phyloP scores from a whole-genome alignment of 108 stramenopile species.

The Nannochloropsis granulata region DNA sequence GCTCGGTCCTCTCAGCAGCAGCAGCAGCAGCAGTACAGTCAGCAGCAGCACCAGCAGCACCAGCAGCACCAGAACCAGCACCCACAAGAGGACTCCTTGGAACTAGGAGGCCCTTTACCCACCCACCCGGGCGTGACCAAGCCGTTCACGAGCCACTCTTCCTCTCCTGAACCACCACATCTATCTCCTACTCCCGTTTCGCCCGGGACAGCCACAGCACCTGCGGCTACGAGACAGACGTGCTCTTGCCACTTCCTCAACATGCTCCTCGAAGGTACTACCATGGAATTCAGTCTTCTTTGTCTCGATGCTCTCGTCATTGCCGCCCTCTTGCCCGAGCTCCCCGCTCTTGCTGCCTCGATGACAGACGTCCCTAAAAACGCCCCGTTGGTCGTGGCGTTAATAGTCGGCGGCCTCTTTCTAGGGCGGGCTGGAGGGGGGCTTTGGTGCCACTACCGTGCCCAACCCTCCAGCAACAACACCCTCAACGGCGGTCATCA shows the following conservation, averaged over 20 bases:
- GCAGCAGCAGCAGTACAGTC: no score
- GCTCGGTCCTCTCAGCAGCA: no score
- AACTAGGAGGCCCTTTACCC: no score
- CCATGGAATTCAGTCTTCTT: neutral
- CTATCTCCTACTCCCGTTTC: no score
- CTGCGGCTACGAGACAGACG: no score
- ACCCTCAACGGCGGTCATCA: neutral
- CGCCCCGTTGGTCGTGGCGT: neutral
- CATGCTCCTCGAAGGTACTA: neutral
- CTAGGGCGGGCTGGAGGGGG: neutral
- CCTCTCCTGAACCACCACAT: no score
- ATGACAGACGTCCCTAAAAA: neutral
- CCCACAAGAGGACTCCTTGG: neutral
- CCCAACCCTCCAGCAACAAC: neutral
- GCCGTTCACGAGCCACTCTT: no score
- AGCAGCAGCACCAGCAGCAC: no score
- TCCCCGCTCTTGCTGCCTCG: neutral
- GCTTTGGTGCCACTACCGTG: neutral
- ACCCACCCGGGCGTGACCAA: no score
- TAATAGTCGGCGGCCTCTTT: neutral
- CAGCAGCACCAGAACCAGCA: no score
- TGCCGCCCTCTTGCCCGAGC: slow-evolving; percentile 3
- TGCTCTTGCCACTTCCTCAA: no score
- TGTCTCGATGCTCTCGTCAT: slow-evolving; percentile 7
- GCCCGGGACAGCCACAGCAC: no score